phyloP scores from a whole-genome alignment of 768 basidiomycete species.

The Boletus speciosus region DNA sequence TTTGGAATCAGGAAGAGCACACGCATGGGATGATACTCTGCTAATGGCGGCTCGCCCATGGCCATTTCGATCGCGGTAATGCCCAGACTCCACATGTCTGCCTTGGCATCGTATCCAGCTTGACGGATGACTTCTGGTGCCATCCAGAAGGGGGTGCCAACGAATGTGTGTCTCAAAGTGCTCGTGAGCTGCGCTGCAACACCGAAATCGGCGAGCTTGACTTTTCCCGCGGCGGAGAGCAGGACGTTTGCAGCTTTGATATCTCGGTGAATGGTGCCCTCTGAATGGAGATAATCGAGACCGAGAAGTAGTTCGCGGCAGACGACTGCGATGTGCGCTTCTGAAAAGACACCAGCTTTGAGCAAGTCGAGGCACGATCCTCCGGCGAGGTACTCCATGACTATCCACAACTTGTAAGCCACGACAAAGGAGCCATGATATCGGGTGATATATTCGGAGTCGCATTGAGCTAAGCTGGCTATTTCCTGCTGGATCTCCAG shows the following conservation, averaged over 20 bases:
- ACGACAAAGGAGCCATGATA: slow-evolving; percentile 98
- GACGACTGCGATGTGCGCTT: slow-evolving; percentile 92
- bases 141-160: slow-evolving; percentile 98
- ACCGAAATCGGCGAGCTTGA: slow-evolving; percentile 98
- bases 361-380: slow-evolving; percentile 98
- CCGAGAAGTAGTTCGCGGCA: slow-evolving; percentile 91
- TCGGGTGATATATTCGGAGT: slow-evolving; percentile 93
- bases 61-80: slow-evolving; percentile 99
- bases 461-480: slow-evolving; percentile 91
- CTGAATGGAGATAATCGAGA: slow-evolving; percentile 92
- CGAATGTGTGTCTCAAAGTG: slow-evolving; percentile 94
- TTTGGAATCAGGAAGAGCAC: slow-evolving; percentile 98
- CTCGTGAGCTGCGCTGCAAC: slow-evolving; percentile 96
- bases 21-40: slow-evolving; percentile 98
- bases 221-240: slow-evolving; percentile 84
- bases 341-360: slow-evolving; percentile 86
- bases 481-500: slow-evolving; percentile 99
- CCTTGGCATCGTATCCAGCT: slow-evolving; percentile 92
- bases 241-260: slow-evolving; percentile 98
- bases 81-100: slow-evolving; percentile 97
- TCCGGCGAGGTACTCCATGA: slow-evolving; percentile 99
- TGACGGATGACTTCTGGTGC: slow-evolving; percentile 98
- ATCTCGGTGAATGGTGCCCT: slow-evolving; percentile 96
- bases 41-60: slow-evolving; percentile 92
- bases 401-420: slow-evolving; percentile 96